phyloP scores from a whole-genome alignment of 2,329 filamentous ascomycete genomes.

The Venturia oleaginea region DNA sequence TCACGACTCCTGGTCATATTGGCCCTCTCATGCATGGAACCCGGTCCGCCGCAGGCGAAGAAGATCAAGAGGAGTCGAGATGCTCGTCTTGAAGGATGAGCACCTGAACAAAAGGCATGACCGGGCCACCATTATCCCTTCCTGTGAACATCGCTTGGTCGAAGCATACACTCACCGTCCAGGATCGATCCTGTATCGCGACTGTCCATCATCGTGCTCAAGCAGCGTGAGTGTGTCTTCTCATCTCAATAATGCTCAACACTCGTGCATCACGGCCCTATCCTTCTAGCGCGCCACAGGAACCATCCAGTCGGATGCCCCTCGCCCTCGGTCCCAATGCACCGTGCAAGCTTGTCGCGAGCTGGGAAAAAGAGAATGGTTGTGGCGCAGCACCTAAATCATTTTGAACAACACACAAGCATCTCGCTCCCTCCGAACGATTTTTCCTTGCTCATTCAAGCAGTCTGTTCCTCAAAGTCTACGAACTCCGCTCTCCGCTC shows the following conservation, averaged over 20 bases:
- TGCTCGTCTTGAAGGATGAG: not conserved
- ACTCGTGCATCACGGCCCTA: not conserved
- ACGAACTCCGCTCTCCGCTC: not conserved
- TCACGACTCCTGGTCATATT: not conserved
- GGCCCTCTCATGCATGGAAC: not conserved
- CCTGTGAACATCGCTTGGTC: not conserved
- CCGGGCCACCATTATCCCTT: not conserved
- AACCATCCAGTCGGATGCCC: not conserved
- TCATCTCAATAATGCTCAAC: not conserved
- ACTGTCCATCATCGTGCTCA: not conserved
- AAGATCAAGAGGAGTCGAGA: not conserved
- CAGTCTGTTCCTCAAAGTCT: not conserved
- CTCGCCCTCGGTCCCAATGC: not conserved
- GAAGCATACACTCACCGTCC: not conserved
- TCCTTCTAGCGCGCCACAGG: not conserved
- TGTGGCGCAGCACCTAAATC: not conserved
- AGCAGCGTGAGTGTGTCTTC: not conserved
- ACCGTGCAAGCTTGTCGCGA: not conserved
- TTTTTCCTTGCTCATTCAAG: not conserved
- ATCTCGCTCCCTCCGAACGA: not conserved
- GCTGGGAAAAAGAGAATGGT: not conserved
- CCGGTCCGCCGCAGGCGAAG: not conserved
- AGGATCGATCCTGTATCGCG: not conserved
- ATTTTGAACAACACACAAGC: not conserved
- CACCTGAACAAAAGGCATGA: not conserved